A percentile compares a stretch with the other conserved stretches of the same genome.
These are phyloP conservation scores for Patellifolia procumbens DNA, from an alignment of 179 eudicot genomes.

Conservation along the genomic window DNA sequence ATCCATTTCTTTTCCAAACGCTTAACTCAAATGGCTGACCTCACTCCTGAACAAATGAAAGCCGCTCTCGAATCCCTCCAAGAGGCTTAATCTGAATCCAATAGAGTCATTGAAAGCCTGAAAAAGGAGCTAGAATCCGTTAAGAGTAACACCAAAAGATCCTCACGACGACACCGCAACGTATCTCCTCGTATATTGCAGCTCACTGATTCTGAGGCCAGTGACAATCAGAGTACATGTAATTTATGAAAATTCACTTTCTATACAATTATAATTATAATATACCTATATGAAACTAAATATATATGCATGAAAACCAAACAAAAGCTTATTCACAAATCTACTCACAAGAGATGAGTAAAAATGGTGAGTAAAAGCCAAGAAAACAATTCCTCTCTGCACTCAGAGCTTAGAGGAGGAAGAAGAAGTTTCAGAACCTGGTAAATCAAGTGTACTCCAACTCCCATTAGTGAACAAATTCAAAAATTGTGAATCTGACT, in stretches of 20 bases:
- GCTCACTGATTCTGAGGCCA: too few species aligned
- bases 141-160: too few species aligned
- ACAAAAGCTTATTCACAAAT: slow-evolving; percentile 17
- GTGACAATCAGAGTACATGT: too few species aligned
- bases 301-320: slow-evolving; percentile 1
- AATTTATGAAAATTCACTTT: background rate
- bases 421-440: slow-evolving; percentile 37
- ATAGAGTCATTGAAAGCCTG: too few species aligned
- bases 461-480: slow-evolving; percentile 26
- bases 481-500: slow-evolving; percentile 35
- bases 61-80: too few species aligned
- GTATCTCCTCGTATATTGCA: too few species aligned
- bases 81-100: too few species aligned
- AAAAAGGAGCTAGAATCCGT: too few species aligned
- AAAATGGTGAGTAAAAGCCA: background rate
- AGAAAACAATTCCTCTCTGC: background rate
- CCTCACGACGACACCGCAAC: too few species aligned
- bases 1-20: too few species aligned
- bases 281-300: background rate
- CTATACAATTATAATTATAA: slow-evolving; percentile 8
- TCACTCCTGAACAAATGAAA: too few species aligned
- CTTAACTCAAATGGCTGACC: too few species aligned
- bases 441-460: slow-evolving; percentile 34
- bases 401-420: slow-evolving; percentile 26
- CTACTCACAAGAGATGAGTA: background rate